phyloP scores from a whole-genome alignment of 2,329 filamentous ascomycete species.

The Teratosphaeria zuluensis region DNA sequence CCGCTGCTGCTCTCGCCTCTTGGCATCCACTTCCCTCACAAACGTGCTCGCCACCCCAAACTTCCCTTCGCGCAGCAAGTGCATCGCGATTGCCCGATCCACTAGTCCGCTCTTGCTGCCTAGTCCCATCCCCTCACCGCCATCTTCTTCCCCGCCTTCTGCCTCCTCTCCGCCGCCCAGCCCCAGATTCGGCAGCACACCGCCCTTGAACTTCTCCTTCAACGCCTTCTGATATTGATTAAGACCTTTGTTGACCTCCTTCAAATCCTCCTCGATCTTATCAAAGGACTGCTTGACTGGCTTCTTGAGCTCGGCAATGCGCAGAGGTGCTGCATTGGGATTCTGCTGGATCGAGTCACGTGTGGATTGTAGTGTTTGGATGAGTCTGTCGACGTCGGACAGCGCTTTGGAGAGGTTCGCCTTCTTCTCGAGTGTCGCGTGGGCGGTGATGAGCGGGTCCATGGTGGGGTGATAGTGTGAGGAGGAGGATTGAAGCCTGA shows the following conservation, averaged over 20 bases:
- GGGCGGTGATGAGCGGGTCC: conserved; percentile 62
- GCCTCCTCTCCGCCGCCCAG: conserved; percentile 31
- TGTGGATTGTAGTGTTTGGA: conserved; percentile 65
- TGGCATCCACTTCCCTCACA: conserved; percentile 54
- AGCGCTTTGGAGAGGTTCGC: conserved; percentile 63
- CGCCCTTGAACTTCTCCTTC: conserved; percentile 65
- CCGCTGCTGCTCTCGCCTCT: conserved; percentile 2
- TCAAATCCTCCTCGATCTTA: conserved; percentile 67
- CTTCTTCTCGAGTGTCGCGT: conserved; percentile 60
- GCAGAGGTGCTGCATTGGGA: conserved; percentile 59
- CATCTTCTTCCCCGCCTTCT: background rate
- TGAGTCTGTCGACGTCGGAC: conserved; percentile 71
- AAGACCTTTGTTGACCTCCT: conserved; percentile 71
- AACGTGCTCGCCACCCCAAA: conserved; percentile 84
- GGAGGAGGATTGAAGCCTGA: background rate
- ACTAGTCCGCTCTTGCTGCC: conserved; percentile 66
- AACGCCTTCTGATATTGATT: conserved; percentile 77
- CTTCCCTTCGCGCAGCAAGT: conserved; percentile 86
- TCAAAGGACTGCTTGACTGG: conserved; percentile 76
- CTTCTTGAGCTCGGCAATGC: conserved; percentile 75
- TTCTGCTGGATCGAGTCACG: conserved; percentile 64
- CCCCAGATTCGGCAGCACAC: conserved; percentile 62
- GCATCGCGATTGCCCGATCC: conserved; percentile 92
- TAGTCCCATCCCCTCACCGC: conserved; percentile 51
- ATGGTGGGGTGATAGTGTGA: conserved; percentile 27